Evolutionary conservation across 257 asterid species (phyloP), one percentile per base, ranked within the genome.

Genomic region (Nemophila menziesii): DNA sequence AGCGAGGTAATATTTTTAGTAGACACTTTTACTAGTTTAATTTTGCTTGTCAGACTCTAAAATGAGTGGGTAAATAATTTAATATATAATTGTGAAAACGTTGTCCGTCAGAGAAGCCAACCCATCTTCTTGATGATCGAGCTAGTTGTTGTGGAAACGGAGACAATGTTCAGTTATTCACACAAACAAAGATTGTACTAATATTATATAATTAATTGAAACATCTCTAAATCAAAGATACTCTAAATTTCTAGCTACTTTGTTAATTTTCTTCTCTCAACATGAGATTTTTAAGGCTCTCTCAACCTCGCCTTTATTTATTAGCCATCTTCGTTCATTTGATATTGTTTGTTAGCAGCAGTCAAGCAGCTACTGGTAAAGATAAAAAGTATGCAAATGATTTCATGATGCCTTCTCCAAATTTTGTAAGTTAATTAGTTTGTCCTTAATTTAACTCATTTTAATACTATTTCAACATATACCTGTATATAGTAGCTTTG

Each of bases 41-140:
- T n/a, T n/a, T n/a, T n/a, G n/a, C n/a, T n/a, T n/a, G n/a, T n/a
- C n/a, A n/a, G n/a, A n/a, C n/a, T n/a, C n/a, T n/a, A n/a, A n/a
- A n/a, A n/a, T n/a, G n/a, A n/a, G n/a, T n/a, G n/a, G n/a, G n/a
- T n/a, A n/a, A n/a, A n/a, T n/a, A n/a, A 39, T 33, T 26, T 14
- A 22, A 52, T 19, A 19, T 57, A 44, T 62, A 49, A 49, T 17
- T 50, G 45, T 38, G 46, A 36, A 16, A 49, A 33, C 41, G 22
- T 48, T 47, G 49, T 49, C 3, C 66, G 26, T 11, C 22, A 61
- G 54, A 60, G 64, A 47, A 54, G 77, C 73, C 61, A 65, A 57
- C 71, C 65, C 58, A 58, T 55, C 54, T 19, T 58, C 71, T 71
- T 62, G 78, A 56, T 66, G 68, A 51, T 55, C 44, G 78, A 71